Percentiles rank a stretch among this genome's conserved stretches.
phyloP scores from a whole-genome alignment of 2,329 filamentous ascomycete genomes.

The Golovinomyces cichoracearum region DNA sequence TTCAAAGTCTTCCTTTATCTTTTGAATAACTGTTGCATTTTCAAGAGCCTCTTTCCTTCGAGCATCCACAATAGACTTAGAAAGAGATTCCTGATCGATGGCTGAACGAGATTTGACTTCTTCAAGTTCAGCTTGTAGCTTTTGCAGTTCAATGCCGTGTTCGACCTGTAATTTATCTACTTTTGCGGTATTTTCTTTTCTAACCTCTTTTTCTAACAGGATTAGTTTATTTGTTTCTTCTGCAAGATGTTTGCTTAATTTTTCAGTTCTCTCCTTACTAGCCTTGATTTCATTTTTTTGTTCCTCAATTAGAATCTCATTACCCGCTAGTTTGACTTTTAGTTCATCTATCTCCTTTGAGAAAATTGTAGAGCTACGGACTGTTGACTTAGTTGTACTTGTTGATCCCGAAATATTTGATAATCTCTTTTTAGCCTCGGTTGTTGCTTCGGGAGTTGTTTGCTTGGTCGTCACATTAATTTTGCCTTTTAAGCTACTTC shows the following conservation, averaged over 20 bases:
- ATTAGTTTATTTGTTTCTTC: conserved; percentile 17
- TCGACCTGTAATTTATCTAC: conserved; percentile 18
- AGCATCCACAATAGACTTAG: conserved; percentile 13
- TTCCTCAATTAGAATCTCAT: conserved; percentile 29
- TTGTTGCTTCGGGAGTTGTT: conserved; percentile 16
- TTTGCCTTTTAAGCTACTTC: conserved; percentile 10
- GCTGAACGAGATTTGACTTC: conserved; percentile 9
- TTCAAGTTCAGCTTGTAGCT: conserved; percentile 10
- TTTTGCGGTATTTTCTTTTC: conserved; percentile 21
- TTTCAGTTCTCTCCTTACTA: conserved; percentile 28
- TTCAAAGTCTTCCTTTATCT: conserved; percentile 20
- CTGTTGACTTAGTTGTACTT: conserved; percentile 17
- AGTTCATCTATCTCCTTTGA: conserved; percentile 33
- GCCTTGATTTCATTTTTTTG: conserved; percentile 30
- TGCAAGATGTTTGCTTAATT: conserved; percentile 26
- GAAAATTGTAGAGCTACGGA: conserved; percentile 16
- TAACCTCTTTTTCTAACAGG: conserved; percentile 19
- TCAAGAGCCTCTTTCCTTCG: conserved; percentile 10
- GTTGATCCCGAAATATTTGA: conserved; percentile 22
- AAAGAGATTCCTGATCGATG: conserved; percentile 10
- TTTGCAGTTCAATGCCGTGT: conserved; percentile 10
- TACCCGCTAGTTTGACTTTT: conserved; percentile 31
- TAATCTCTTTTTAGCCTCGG: conserved; percentile 30
- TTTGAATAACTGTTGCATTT: conserved; percentile 19
- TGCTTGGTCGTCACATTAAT: conserved; percentile 17